phyloP scores from a whole-genome alignment of 192 early-diverging fungal species.

The Chytriomyces hyalinus region DNA sequence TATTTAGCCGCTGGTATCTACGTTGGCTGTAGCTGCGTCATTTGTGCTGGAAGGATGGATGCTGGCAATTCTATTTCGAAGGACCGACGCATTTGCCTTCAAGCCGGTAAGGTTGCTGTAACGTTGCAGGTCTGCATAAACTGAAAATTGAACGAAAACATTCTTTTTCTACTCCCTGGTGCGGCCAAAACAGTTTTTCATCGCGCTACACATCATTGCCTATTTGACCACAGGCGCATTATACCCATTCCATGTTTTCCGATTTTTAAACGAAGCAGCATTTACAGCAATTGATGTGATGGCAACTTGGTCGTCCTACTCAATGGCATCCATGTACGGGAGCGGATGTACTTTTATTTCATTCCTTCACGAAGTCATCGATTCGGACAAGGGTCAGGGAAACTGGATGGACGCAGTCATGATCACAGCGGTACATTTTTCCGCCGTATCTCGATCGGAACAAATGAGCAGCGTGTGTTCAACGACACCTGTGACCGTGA shows the following conservation, averaged over 20 bases:
- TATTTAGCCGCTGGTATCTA: too few relatives aligned
- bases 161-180: neutral
- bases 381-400: neutral
- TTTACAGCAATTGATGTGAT: neutral
- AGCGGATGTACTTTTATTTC: neutral
- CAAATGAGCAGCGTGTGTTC: neutral
- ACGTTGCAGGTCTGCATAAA: neutral
- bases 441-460: neutral
- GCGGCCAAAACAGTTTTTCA: slow-evolving; percentile 2
- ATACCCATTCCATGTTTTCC: slow-evolving; percentile 10
- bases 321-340: neutral
- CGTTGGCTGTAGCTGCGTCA: neutral
- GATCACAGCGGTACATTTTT: neutral
- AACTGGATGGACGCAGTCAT: neutral
- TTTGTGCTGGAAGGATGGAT: slow-evolving; percentile 18
- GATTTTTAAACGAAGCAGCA: neutral
- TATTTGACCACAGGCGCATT: slow-evolving; percentile 6
- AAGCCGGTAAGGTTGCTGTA: slow-evolving; percentile 4
- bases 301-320: neutral
- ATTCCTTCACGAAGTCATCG: neutral
- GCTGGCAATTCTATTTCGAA: neutral
- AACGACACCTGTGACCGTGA: neutral
- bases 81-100: slow-evolving; percentile 1
- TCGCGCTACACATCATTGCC: slow-evolving; percentile 10
- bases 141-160: neutral